phyloP scores from a whole-genome alignment of 1,284 basidiomycete species.

The Ceraceosorus guamensis region DNA sequence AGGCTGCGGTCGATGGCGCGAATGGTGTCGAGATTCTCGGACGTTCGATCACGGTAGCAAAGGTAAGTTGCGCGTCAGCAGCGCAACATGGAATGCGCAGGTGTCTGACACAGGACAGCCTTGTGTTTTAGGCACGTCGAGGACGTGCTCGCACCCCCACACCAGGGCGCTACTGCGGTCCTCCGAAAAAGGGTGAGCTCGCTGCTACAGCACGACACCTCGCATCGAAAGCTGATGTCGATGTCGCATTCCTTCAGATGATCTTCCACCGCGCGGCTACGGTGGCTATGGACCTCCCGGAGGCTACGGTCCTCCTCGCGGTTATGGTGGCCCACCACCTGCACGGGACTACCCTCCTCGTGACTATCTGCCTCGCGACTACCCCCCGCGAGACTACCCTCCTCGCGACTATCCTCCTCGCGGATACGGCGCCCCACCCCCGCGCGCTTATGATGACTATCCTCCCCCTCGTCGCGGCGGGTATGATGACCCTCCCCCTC shows the following conservation, averaged over 20 bases:
- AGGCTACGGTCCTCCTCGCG: conserved; percentile 46
- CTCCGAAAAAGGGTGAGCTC: conserved; percentile 64
- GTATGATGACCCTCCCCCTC: conserved; percentile 32
- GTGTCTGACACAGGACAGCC: conserved; percentile 2
- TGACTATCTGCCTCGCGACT: conserved; percentile 31
- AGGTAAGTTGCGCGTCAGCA: conserved; percentile 56
- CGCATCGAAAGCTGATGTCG: conserved; percentile 13
- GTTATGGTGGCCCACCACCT: conserved; percentile 19
- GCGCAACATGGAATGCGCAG: no score
- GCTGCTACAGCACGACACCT: conserved; percentile 21
- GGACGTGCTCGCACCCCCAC: conserved; percentile 90
- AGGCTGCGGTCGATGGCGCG: conserved; percentile 74
- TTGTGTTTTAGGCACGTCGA: conserved; percentile 66
- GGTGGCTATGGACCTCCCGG: conserved; percentile 37
- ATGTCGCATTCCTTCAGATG: conserved; percentile 17
- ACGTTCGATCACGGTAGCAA: conserved; percentile 76
- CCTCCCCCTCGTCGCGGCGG: conserved; percentile 20
- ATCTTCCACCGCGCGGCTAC: conserved; percentile 8
- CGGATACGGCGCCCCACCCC: conserved; percentile 24
- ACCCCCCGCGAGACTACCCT: conserved; percentile 27
- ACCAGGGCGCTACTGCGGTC: conserved; percentile 86
- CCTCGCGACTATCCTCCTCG: conserved; percentile 27
- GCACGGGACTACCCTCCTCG: no score
- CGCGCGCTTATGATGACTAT: conserved; percentile 21
- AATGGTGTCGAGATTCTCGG: conserved; percentile 78